phyloP scores from a whole-genome alignment of 495 filamentous ascomycete genomes.

The Achaetomiella virescens region DNA sequence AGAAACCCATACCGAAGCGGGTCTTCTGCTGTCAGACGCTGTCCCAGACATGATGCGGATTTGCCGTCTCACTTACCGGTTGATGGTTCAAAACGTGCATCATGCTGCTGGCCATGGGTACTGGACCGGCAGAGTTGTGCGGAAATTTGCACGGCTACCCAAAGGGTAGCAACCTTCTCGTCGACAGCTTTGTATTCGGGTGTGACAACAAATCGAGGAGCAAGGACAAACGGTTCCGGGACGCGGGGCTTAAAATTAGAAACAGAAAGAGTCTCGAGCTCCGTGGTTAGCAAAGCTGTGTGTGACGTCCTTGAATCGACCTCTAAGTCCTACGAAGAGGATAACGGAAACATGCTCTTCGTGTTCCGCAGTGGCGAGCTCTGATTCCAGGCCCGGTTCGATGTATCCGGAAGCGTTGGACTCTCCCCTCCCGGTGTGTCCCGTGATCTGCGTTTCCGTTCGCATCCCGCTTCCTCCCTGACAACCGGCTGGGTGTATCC shows the following conservation, averaged over 20 bases:
- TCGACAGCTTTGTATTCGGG: conserved; percentile 48
- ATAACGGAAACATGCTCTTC: conserved; percentile 17
- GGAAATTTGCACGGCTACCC: conserved; percentile 44
- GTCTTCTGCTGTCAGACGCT: conserved; percentile 10
- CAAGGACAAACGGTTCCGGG: conserved; percentile 30
- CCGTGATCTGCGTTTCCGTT: neutral
- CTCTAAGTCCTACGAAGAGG: conserved; percentile 6
- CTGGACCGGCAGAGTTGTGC: conserved; percentile 28
- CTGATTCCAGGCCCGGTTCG: neutral
- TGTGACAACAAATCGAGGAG: conserved; percentile 38
- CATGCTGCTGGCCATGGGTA: neutral
- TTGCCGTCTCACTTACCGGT: conserved; percentile 9
- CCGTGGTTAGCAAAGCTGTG: neutral
- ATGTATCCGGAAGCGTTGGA: neutral
- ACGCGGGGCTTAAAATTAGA: neutral
- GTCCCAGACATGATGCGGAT: neutral
- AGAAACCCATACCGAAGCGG: conserved; percentile 34
- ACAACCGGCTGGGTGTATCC: neutral
- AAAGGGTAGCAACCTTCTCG: conserved; percentile 30
- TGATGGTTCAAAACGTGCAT: neutral
- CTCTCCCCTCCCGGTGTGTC: neutral
- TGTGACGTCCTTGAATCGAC: neutral
- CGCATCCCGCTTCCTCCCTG: neutral
- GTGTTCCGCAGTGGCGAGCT: conserved; percentile 3
- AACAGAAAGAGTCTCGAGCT: neutral